Percentiles rank a stretch among this genome's conserved stretches.
phyloP scores from a whole-genome alignment of 176 grass and related monocot genomes.

The Paspalum vaginatum region DNA sequence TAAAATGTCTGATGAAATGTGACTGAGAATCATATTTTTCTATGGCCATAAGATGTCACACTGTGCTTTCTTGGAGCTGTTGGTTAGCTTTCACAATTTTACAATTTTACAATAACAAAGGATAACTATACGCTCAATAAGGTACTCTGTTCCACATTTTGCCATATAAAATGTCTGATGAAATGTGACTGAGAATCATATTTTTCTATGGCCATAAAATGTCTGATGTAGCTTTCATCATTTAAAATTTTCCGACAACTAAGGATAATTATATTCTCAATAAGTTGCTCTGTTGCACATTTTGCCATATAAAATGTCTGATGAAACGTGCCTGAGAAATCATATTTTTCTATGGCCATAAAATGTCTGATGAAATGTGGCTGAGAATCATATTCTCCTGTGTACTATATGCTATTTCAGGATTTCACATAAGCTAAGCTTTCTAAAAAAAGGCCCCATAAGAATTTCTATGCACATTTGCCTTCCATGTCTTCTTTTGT shows the following conservation, averaged over 20 bases:
- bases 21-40: no score
- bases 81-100: neutral
- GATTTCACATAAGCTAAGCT: neutral
- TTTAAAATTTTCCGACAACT: no score
- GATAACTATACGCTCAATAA: neutral
- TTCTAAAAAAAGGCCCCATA: neutral
- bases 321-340: no score
- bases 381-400: neutral
- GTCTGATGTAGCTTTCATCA: no score
- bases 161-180: neutral
- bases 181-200: no score
- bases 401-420: neutral
- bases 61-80: no score
- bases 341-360: no score
- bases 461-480: conserved; percentile 3
- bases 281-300: no score
- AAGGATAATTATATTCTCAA: no score
- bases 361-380: neutral
- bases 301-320: no score
- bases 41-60: neutral
- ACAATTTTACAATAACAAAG: no score
- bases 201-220: neutral
- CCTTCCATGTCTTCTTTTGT: neutral
- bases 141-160: neutral
- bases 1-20: no score